These are phyloP conservation scores for Phlegmacium glaucopus DNA, from an alignment of 768 basidiomycete species.

Conservation along the genomic window DNA sequence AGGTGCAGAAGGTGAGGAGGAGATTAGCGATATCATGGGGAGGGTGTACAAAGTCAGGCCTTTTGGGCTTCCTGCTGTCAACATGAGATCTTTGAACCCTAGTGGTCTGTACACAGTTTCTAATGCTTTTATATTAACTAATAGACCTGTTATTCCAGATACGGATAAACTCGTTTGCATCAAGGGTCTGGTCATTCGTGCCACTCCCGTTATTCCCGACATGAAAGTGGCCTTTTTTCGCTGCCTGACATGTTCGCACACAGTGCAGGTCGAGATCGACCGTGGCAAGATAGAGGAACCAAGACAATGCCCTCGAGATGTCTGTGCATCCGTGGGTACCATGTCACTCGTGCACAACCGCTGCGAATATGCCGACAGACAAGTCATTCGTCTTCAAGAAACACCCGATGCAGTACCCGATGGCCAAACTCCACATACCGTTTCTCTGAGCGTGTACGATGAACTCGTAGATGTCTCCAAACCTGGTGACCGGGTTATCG, in stretches of 20 bases:
- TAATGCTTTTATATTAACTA: background rate
- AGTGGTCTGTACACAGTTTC: slow-evolving; percentile 52
- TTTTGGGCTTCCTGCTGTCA: slow-evolving; percentile 76
- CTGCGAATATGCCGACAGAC: slow-evolving; percentile 93
- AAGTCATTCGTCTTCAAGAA: slow-evolving; percentile 94
- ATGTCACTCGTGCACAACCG: slow-evolving; percentile 98
- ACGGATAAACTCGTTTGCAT: slow-evolving; percentile 97
- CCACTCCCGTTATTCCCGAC: slow-evolving; percentile 97
- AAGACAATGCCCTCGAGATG: slow-evolving; percentile 85
- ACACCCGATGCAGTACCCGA: slow-evolving; percentile 98
- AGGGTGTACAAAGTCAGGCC: slow-evolving; percentile 93
- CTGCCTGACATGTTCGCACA: slow-evolving; percentile 92
- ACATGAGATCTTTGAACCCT: slow-evolving; percentile 96
- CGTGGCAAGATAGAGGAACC: slow-evolving; percentile 98
- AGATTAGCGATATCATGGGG: slow-evolving; percentile 84
- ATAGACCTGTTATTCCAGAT: slow-evolving; percentile 46
- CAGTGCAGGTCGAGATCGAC: slow-evolving; percentile 96
- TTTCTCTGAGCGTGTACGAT: slow-evolving; percentile 96
- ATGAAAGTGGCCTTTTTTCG: slow-evolving; percentile 99
- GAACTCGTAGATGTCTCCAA: slow-evolving; percentile 96
- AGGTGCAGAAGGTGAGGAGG: slow-evolving; percentile 74
- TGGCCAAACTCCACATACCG: slow-evolving; percentile 97
- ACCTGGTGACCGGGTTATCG: slow-evolving; percentile 88
- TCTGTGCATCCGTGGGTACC: slow-evolving; percentile 83
- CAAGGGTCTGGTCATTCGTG: slow-evolving; percentile 96